Base-by-base conservation (phyloP, 225 moss, liverwort and hornwort species). In the Pseudoscleropodium purum region DNA sequence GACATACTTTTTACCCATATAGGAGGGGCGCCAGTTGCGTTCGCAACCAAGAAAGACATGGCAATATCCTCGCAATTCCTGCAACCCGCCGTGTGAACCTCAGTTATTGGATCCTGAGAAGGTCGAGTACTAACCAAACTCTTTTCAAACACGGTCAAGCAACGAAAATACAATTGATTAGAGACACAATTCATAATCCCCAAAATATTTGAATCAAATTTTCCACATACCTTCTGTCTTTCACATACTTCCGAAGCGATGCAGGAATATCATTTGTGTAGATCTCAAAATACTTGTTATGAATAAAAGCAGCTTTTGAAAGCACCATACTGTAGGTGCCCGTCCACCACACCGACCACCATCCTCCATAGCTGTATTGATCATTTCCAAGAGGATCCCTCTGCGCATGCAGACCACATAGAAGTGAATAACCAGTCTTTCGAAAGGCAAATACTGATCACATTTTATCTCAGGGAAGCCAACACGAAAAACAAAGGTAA, bases 271-370 rank as follows among this genome's bases (percentile, higher is more conserved):
- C 84, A 86, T 93, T 93, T 37, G 97, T 95, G 89, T 99, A 99
- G 82, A 96, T 91, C 39, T 95, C 96, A 33, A 99, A 72, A 91
- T 99, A 99, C 77, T 97, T 97, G 63, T 92, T 92, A 86, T 99
- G 97, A 85, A 99, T 79, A 91, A 99, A 97, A 65, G 99, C 90
- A 89, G 97, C 92, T 90, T 99, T 99, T 56, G 99, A 97, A 63
- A 99, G 96, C 88, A 99, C 94, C 96, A 99, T 99, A 90, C 99
- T 99, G 84, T 99, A 99, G 29, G 97, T 96, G 85, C 99, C 99
- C 73, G 93, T 97, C 99, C 99, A 99, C 99, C 99, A 99, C 76
- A 99, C 97, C 78, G 99, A 99, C 99, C 99, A 99, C 99, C 99
- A 99, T 72, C 99, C 99, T 54, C 99, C 99, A 90, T 99, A 99